phyloP scores from a whole-genome alignment of 2,329 filamentous ascomycete genomes.

The Myriosclerotinia curreyana region DNA sequence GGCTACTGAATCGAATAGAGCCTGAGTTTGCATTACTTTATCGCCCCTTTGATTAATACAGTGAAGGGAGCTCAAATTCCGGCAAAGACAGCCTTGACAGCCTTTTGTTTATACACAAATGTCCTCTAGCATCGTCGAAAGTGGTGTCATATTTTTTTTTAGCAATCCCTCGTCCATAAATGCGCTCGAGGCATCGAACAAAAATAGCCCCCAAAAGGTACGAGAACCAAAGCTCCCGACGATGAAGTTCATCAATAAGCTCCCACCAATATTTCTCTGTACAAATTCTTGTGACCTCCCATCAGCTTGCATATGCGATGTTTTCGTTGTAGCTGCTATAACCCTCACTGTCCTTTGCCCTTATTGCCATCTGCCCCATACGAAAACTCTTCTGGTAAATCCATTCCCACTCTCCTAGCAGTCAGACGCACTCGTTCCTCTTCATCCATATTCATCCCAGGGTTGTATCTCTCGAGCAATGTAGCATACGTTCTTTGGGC shows the following conservation, averaged over 20 bases:
- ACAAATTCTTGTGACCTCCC: background rate
- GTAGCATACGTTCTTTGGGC: slow-evolving; percentile 83
- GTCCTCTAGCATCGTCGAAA: background rate
- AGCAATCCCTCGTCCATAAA: background rate
- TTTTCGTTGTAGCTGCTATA: background rate
- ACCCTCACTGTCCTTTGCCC: slow-evolving; percentile 18
- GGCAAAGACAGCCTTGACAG: background rate
- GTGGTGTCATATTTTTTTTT: background rate
- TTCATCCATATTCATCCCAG: slow-evolving; percentile 81
- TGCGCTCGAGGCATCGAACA: slow-evolving; percentile 1
- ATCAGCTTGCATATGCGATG: background rate
- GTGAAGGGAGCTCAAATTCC: background rate
- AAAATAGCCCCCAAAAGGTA: background rate
- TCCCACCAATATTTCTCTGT: background rate
- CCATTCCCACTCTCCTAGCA: slow-evolving; percentile 84
- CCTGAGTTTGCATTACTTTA: background rate
- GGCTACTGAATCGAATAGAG: background rate
- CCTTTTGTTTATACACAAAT: background rate
- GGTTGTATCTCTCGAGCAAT: slow-evolving; percentile 88
- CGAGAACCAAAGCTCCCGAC: slow-evolving; percentile 3
- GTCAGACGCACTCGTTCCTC: slow-evolving; percentile 82
- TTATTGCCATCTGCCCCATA: slow-evolving; percentile 13
- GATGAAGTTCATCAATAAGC: background rate
- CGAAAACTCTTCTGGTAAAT: slow-evolving; percentile 66
- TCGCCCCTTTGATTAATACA: background rate